phyloP scores from a whole-genome alignment of 2,329 filamentous ascomycete genomes.

The Pezicula rhizophila region DNA sequence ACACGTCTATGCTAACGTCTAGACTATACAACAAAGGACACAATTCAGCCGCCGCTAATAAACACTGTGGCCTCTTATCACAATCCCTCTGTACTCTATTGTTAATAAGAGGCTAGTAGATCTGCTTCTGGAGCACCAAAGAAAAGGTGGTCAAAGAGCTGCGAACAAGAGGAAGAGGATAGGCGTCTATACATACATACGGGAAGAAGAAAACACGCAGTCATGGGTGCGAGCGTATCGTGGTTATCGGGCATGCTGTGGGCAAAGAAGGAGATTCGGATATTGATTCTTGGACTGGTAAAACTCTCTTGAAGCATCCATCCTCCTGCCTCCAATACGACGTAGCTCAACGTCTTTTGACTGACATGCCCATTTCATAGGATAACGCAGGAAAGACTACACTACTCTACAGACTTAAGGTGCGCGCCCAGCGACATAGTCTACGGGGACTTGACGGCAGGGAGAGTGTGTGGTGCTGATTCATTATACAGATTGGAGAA shows the following conservation, averaged over 20 bases:
- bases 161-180: background rate
- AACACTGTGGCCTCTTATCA: too few species aligned
- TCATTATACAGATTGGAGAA: slow-evolving; percentile 72
- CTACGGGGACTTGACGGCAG: background rate
- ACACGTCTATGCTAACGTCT: too few species aligned
- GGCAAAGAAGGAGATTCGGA: slow-evolving; percentile 96
- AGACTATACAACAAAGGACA: too few species aligned
- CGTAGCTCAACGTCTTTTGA: slow-evolving; percentile 1
- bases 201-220: slow-evolving; percentile 24
- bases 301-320: slow-evolving; percentile 25
- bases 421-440: slow-evolving; percentile 32
- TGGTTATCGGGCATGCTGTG: slow-evolving; percentile 71
- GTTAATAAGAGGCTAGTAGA: too few species aligned
- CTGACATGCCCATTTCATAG: slow-evolving; percentile 38
- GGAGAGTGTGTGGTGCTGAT: slow-evolving; percentile 8
- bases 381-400: slow-evolving; percentile 99
- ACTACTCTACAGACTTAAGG: slow-evolving; percentile 91
- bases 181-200: background rate
- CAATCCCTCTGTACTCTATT: too few species aligned
- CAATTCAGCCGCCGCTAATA: too few species aligned
- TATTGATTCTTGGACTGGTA: slow-evolving; percentile 91
- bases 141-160: background rate
- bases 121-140: too few species aligned
- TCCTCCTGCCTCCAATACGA: background rate
- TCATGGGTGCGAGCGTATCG: slow-evolving; percentile 59